phyloP scores from a whole-genome alignment of 306 rosid genomes.

The Potentilla sterilis region DNA sequence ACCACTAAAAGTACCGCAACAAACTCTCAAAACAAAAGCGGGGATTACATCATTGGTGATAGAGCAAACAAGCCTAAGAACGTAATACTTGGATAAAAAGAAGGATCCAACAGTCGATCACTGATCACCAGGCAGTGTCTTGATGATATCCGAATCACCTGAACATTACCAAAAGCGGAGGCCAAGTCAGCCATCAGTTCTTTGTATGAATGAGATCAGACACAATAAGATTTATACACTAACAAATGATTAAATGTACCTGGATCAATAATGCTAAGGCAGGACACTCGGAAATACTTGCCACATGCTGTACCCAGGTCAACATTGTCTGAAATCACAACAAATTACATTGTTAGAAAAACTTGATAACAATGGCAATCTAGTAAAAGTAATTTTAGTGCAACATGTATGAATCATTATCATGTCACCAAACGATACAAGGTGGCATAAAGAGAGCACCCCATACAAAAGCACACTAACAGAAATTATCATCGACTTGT shows the following conservation, averaged over 20 bases:
- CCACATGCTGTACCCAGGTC: conserved; percentile 32
- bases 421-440: no score
- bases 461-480: neutral
- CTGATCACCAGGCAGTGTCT: conserved; percentile 43
- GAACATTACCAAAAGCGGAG: neutral
- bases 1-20: no score
- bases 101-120: conserved; percentile 7
- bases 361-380: neutral
- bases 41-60: no score
- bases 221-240: no score
- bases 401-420: neutral
- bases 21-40: no score
- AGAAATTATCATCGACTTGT: neutral
- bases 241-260: conserved; percentile 16
- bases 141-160: conserved; percentile 57
- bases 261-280: conserved; percentile 25
- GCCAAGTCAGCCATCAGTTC: conserved; percentile 8
- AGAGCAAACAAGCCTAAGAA: no score
- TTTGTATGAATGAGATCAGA: neutral
- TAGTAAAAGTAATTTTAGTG: neutral
- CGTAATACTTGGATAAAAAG: no score
- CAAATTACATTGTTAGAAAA: neutral
- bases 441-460: no score
- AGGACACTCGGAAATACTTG: conserved; percentile 47
- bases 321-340: conserved; percentile 36